Evolutionary conservation across 169 alveolate genomes (phyloP).

Genomic region (Eimeria necatrix): DNA sequence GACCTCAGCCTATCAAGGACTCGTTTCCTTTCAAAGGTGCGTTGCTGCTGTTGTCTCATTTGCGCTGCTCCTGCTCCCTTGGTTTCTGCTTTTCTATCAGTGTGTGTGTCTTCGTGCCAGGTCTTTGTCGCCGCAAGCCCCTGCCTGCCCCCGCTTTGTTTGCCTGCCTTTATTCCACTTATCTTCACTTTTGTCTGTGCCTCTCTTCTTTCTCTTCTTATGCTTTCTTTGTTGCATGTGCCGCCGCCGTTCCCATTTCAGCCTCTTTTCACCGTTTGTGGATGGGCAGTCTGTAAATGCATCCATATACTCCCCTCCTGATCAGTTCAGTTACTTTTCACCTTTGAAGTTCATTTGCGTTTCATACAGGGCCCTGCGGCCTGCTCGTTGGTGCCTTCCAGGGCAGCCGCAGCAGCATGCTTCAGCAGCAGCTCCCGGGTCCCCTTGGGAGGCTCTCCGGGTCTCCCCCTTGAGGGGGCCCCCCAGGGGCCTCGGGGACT

Average conservation of each 20-base stretch:
- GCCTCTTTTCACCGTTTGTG: too few relatives aligned
- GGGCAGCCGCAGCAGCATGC: constrained; percentile 4
- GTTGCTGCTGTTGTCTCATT: not conserved
- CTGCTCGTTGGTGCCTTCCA: not conserved
- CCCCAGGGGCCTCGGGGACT: not conserved
- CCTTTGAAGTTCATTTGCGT: not conserved
- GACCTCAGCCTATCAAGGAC: too few relatives aligned
- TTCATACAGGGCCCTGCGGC: not conserved
- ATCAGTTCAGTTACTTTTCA: not conserved
- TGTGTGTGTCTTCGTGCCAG: not conserved
- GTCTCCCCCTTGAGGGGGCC: not conserved
- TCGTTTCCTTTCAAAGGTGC: not conserved
- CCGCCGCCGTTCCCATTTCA: too few relatives aligned
- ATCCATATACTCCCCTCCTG: not conserved
- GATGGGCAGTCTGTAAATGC: too few relatives aligned
- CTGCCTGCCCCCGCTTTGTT: not conserved
- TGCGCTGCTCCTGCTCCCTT: too few relatives aligned
- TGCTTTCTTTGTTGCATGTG: not conserved
- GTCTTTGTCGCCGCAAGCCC: not conserved
- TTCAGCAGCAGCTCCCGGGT: not conserved
- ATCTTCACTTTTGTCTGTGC: not conserved
- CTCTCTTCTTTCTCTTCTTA: not conserved
- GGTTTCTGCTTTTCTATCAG: not conserved
- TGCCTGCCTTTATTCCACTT: not conserved
- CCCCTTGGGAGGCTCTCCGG: not conserved